Evolutionary conservation across 768 basidiomycete genomes (phyloP), one percentile per base, ranked within the genome.

Genomic region (Tephrocybe sp.): DNA sequence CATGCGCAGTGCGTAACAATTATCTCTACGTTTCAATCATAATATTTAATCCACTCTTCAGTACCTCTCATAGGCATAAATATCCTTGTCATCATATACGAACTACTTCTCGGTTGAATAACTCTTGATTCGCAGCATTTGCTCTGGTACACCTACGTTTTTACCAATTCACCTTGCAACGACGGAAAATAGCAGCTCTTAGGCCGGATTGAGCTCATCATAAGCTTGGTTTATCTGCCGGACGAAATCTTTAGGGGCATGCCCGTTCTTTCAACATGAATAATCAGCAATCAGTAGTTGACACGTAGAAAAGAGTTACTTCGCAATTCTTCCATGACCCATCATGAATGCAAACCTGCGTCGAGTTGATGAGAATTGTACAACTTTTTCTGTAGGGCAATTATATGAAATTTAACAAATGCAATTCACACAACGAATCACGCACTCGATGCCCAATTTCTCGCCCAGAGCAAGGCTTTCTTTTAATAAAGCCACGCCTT

Each of bases 51-150:
- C 46, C 39, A 32, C 49, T 43, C 45, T 60, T 17, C 54, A 98
- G 95, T 98, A 78, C 95, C 95, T 33, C 74, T 98, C 39, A 98
- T 98, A 65, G 84, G 77, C 32, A 62, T 90, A 44, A 98, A 98
- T 70, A 78, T 93, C 47, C 67, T 91, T 60, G 83, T 98, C 58
- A 94, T 97, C 60, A 60, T 87, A 56, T 95, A 92, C 67, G 92
- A 94, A 70, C 69, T 96, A 41, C 73, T 86, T 32, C 77, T 89
- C 57, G 90, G 76, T 55, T 76, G 62, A 62, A 64, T 19, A 30
- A 19, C 31, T 33, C 36, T 16, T 31, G 26, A 34, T 44, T 10
- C 5, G 1, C 36, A 26, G 45, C 44, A 33, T 35, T 38, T 51
- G 49, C 33, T 46, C 26, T 33, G 35, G 23, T 51, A 41, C 44